Conservation (phyloP, 139 green algal species). For the Cymbomonas tetramitiformis region DNA sequence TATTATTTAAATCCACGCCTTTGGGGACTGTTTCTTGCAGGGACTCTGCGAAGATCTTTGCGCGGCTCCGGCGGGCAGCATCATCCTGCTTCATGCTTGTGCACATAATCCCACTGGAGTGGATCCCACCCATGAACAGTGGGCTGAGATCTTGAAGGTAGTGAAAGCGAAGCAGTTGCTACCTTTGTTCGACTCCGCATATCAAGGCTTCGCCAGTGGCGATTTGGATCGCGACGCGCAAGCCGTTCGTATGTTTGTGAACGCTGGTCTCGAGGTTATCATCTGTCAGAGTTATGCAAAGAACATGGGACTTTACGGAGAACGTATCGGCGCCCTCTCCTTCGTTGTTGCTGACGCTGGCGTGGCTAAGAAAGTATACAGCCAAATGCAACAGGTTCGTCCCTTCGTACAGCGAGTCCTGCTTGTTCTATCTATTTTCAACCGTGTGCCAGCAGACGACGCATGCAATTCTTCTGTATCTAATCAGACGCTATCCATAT, state of each 20-base stretch:
- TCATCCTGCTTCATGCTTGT: slow-evolving; percentile 89
- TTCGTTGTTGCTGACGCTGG: slow-evolving; percentile 44
- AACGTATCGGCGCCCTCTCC: slow-evolving; percentile 84
- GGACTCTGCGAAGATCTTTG: slow-evolving; percentile 80
- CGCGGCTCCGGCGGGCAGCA: slow-evolving; percentile 62
- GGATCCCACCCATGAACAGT: slow-evolving; percentile 91
- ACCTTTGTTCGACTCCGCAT: slow-evolving; percentile 94
- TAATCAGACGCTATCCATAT: no score
- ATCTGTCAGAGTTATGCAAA: slow-evolving; percentile 73
- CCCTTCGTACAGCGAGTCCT: no score
- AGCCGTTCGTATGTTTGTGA: slow-evolving; percentile 71
- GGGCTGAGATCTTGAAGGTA: slow-evolving; percentile 72
- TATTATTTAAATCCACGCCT: no score
- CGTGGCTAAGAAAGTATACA: slow-evolving; percentile 48
- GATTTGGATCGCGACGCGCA: slow-evolving; percentile 78
- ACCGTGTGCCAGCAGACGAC: no score
- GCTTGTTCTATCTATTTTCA: no score
- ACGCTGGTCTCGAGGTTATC: slow-evolving; percentile 71
- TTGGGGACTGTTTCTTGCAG: no score
- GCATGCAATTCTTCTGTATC: no score
- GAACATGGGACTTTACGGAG: slow-evolving; percentile 93
- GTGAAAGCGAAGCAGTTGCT: slow-evolving; percentile 53
- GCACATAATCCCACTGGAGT: slow-evolving; percentile 96
- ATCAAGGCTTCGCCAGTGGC: slow-evolving; percentile 79
- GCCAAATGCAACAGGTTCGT: slow-evolving; percentile 91